Evolutionary conservation across 805 yeast species (phyloP).

Genomic region (Candida vaughaniae): DNA sequence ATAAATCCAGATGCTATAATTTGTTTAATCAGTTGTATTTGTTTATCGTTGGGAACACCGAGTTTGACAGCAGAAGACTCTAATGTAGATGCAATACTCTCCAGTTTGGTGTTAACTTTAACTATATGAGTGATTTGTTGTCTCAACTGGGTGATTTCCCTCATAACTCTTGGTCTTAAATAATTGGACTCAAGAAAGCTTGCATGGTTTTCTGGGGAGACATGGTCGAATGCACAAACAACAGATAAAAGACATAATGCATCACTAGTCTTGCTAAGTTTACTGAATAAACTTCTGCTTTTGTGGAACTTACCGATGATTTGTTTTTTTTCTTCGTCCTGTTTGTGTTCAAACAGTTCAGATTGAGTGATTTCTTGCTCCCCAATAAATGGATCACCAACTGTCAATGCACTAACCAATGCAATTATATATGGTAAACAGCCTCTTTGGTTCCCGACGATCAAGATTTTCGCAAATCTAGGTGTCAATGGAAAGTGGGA

Average conservation of each 20-base stretch:
- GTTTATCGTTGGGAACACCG: slow-evolving; percentile 66
- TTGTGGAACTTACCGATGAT: slow-evolving; percentile 47
- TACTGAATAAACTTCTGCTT: slow-evolving; percentile 59
- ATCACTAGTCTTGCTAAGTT: slow-evolving; percentile 74
- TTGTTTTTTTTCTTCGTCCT: slow-evolving; percentile 36
- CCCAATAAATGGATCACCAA: slow-evolving; percentile 84
- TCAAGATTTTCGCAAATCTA: slow-evolving; percentile 83
- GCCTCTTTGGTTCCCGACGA: slow-evolving; percentile 81
- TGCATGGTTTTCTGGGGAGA: slow-evolving; percentile 44
- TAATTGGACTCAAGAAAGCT: slow-evolving; percentile 60
- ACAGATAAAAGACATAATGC: slow-evolving; percentile 73
- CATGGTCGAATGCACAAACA: slow-evolving; percentile 84
- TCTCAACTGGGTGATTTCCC: slow-evolving; percentile 79
- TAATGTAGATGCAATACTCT: slow-evolving; percentile 48
- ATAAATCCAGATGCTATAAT: slow-evolving; percentile 90
- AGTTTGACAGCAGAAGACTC: slow-evolving; percentile 46
- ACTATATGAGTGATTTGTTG: slow-evolving; percentile 78
- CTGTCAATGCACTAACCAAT: slow-evolving; percentile 86
- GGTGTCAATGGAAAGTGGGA: slow-evolving; percentile 92
- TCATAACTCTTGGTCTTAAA: slow-evolving; percentile 76
- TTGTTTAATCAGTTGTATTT: slow-evolving; percentile 79
- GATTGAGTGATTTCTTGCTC: slow-evolving; percentile 57
- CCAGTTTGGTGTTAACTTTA: slow-evolving; percentile 58
- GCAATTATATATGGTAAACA: slow-evolving; percentile 90
- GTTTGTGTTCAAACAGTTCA: slow-evolving; percentile 25